Evolutionary conservation across 129 eudicot species (phyloP).

Genomic region (Saussurea involucrata): DNA sequence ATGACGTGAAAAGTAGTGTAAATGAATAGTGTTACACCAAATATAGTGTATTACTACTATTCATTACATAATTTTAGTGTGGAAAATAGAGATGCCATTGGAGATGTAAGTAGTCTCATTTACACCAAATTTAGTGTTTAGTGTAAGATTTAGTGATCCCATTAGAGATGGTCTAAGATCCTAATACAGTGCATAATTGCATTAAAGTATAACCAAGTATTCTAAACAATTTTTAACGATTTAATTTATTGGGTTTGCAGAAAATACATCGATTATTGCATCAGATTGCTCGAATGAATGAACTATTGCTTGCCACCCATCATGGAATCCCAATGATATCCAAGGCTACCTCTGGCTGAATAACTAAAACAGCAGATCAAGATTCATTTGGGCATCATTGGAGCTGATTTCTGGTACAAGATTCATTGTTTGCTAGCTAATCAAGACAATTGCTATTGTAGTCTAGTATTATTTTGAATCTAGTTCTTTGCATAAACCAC

Average conservation of each 20-base stretch:
- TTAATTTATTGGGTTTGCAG: conserved; percentile 33
- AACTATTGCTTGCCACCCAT: conserved; percentile 35
- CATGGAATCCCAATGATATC: conserved; percentile 31
- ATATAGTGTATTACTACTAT: too few relatives aligned
- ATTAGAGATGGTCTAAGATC: too few relatives aligned
- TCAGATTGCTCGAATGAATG: conserved; percentile 67
- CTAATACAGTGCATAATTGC: background rate
- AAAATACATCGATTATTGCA: conserved; percentile 56
- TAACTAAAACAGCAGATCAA: background rate
- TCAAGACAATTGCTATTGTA: background rate
- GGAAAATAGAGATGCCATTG: too few relatives aligned
- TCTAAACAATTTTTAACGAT: background rate
- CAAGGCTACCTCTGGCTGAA: conserved; percentile 12
- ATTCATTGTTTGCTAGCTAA: background rate
- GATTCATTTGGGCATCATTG: background rate
- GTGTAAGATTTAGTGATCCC: too few relatives aligned
- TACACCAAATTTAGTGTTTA: too few relatives aligned
- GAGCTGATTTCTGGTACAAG: conserved; percentile 11
- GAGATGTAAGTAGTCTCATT: too few relatives aligned
- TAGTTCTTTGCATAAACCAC: background rate
- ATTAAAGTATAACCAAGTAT: background rate
- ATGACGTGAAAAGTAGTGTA: too few relatives aligned
- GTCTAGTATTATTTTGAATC: background rate
- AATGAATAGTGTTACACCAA: too few relatives aligned
- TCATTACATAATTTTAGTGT: too few relatives aligned